Evolutionary conservation across 2,329 filamentous ascomycete genomes (phyloP), one percentile per base, ranked within the genome.

Genomic region (Cadophora sp.): DNA sequence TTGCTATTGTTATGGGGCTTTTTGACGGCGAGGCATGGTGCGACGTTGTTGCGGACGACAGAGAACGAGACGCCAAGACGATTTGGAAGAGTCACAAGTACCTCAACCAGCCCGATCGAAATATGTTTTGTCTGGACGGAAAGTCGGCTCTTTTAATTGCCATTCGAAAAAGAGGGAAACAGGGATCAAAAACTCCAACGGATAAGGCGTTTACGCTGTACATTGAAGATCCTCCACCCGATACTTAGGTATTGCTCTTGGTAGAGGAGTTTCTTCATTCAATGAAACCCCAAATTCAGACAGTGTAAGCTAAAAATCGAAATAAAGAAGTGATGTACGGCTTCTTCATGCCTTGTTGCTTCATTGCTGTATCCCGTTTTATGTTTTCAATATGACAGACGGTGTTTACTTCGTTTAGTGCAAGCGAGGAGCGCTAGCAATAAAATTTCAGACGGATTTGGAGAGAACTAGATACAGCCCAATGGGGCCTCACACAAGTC

Each of bases 81-180:
- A 26, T 53, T 14, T 53, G 50, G 50, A 53, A 53, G 26, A 53
- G 22, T 27, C 50, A 53, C 24, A 53, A 29, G n/a, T 53, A 53
- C 24, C 3, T 27, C 14, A 16, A 53, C 26, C 50, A 53, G 24
- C 19, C 24, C 24, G 50, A 53, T 53, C 50, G 50, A 53, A 29
- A 16, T 12, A 19, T 11, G 12, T 43, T 43, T 43, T 14, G 4
- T 19, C 16, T 19, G 40, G 40, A 43, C 14, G 40, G 12, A 43
- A 43, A 19, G 40, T 16, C 5, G 6, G 40, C 16, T 19, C 40
- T 43, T 16, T 43, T 14, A 12, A 19, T 43, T 19, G 40, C 40
- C 40, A 43, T 43, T 43, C 40, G 40, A 14, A 43, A 43, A 43
- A 43, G 14, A 43, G 40, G 40, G 14, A 43, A 16, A 6, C 2